These are phyloP conservation scores for Aspergillus fumigatus DNA, from an alignment of 2,329 filamentous ascomycete genomes.

Conservation along the genomic window DNA sequence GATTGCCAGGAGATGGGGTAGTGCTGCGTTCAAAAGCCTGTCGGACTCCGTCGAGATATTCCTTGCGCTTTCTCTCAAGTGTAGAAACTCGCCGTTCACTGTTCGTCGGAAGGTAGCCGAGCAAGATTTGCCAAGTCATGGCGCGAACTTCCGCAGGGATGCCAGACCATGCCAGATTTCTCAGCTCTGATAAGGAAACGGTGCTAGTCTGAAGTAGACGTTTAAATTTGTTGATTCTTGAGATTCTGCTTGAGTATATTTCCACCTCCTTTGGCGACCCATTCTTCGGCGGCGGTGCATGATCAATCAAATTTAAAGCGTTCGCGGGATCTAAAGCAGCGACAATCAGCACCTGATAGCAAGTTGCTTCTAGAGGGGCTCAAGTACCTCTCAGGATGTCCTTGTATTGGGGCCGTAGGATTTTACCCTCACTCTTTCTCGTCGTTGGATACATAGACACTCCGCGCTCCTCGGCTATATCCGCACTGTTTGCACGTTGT, in stretches of 20 bases:
- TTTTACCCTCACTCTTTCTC: slow-evolving; percentile 90
- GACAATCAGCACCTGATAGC: neutral
- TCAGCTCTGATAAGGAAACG: slow-evolving; percentile 77
- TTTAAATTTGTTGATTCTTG: slow-evolving; percentile 98
- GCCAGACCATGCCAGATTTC: slow-evolving; percentile 87
- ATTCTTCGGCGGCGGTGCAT: slow-evolving; percentile 68
- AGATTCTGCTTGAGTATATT: slow-evolving; percentile 78
- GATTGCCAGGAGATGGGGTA: slow-evolving; percentile 38
- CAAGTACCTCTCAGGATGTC: slow-evolving; percentile 73
- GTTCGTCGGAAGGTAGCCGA: slow-evolving; percentile 95
- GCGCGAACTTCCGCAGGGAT: slow-evolving; percentile 91
- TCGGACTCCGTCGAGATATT: slow-evolving; percentile 87
- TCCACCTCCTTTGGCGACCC: slow-evolving; percentile 80
- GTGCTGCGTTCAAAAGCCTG: slow-evolving; percentile 59
- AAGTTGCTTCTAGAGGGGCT: neutral
- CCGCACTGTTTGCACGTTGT: slow-evolving; percentile 76
- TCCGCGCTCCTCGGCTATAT: slow-evolving; percentile 88
- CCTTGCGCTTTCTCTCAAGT: slow-evolving; percentile 88
- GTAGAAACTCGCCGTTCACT: slow-evolving; percentile 87
- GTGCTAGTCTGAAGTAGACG: slow-evolving; percentile 87
- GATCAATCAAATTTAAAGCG: slow-evolving; percentile 87
- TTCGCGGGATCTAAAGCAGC: slow-evolving; percentile 67
- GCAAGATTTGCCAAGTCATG: slow-evolving; percentile 96
- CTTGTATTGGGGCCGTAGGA: slow-evolving; percentile 93
- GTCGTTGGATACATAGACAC: slow-evolving; percentile 78